Percentiles rank a stretch among this genome's conserved stretches.
Evolutionary conservation across 768 basidiomycete species (phyloP).

Genomic region (Candolleomyces efflorescens): DNA sequence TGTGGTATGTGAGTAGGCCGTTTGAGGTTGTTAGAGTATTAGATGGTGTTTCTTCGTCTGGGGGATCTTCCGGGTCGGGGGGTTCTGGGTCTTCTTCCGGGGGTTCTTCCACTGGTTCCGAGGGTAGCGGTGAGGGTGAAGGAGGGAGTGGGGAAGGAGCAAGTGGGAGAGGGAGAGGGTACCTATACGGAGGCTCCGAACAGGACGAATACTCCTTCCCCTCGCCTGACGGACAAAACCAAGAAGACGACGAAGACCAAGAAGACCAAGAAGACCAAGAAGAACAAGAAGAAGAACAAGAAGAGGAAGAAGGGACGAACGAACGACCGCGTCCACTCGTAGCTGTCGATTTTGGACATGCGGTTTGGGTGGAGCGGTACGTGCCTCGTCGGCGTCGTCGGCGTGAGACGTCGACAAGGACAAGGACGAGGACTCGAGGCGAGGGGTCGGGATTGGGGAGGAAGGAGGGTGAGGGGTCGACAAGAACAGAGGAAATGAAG

Average conservation of each 20-base stretch:
- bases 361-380: conserved; percentile 73
- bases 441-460: too few species aligned
- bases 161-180: conserved; percentile 24
- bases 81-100: too few species aligned
- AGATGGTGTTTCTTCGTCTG: not conserved
- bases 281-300: conserved; percentile 29
- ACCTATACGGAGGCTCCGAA: too few species aligned
- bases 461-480: too few species aligned
- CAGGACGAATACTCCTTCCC: too few species aligned
- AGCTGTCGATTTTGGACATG: conserved; percentile 86
- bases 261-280: conserved; percentile 18
- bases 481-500: too few species aligned
- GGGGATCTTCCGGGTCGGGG: too few species aligned
- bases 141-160: conserved; percentile 30
- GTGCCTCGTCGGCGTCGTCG: conserved; percentile 5
- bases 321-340: conserved; percentile 59
- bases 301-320: conserved; percentile 31
- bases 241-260: too few species aligned
- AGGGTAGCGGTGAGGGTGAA: conserved; percentile 26
- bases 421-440: too few species aligned
- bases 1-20: conserved; percentile 69
- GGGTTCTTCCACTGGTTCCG: too few species aligned
- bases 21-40: conserved; percentile 67
- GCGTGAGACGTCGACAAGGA: too few species aligned
- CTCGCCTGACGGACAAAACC: too few species aligned